A percentile compares a stretch with the other conserved stretches of the same genome.
These are phyloP conservation scores for Mycena polygramma DNA, from an alignment of 768 basidiomycete species.

Conservation along the genomic window DNA sequence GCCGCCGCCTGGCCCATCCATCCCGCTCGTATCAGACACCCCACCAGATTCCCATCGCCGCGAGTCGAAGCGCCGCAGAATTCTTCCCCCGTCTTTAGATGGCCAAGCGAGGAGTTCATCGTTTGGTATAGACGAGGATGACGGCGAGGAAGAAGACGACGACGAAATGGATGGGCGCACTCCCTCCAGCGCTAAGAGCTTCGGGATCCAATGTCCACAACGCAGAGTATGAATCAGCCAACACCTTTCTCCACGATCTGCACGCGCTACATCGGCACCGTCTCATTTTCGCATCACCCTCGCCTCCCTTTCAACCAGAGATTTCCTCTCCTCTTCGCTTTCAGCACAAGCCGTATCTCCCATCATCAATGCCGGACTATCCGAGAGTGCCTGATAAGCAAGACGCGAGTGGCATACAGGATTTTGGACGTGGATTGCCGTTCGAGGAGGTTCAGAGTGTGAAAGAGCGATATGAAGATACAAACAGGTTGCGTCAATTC, in stretches of 20 bases:
- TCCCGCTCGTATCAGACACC: conserved; percentile 43
- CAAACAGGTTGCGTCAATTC: conserved; percentile 64
- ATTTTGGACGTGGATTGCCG: conserved; percentile 26
- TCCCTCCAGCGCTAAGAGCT: conserved; percentile 10
- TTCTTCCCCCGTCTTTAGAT: conserved; percentile 65
- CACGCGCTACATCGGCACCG: conserved; percentile 79
- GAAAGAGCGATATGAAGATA: conserved; percentile 71
- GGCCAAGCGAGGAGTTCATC: conserved; percentile 54
- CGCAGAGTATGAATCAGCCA: conserved; percentile 70
- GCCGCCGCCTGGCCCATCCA: conserved; percentile 48
- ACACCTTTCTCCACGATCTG: conserved; percentile 76
- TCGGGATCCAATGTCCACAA: conserved; percentile 33
- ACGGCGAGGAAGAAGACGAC: conserved; percentile 52
- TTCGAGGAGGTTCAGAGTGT: conserved; percentile 61
- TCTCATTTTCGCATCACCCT: conserved; percentile 55
- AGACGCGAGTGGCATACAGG: conserved; percentile 32
- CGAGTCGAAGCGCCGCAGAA: conserved; percentile 67
- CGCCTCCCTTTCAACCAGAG: conserved; percentile 18
- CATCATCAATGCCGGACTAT: conserved; percentile 15
- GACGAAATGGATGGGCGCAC: conserved; percentile 36
- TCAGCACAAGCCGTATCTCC: conserved; percentile 15
- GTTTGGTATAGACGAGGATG: conserved; percentile 47
- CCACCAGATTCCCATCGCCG: conserved; percentile 42
- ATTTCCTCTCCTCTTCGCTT: neutral
- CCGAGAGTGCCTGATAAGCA: conserved; percentile 18